These are phyloP conservation scores for Candida pseudofarinosa DNA, from an alignment of 805 yeast species.

Conservation along the genomic window DNA sequence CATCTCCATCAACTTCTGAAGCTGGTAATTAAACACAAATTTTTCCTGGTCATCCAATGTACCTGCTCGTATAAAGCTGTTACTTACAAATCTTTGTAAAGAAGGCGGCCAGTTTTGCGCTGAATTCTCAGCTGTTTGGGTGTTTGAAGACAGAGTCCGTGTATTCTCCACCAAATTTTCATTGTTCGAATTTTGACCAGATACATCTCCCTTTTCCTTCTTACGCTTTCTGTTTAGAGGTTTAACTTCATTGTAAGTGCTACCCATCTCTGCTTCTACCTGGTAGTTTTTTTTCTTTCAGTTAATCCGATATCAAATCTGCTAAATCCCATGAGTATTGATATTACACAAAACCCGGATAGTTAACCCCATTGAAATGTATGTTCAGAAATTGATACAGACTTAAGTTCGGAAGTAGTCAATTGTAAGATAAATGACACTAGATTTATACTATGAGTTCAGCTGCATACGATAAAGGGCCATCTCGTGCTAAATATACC, in stretches of 20 bases:
- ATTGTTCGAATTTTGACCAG: not conserved
- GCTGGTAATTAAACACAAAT: slow-evolving; percentile 43
- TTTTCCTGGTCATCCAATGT: slow-evolving; percentile 31
- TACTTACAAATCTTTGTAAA: slow-evolving; percentile 47
- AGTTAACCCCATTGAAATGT: no score
- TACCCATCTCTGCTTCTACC: slow-evolving; percentile 3
- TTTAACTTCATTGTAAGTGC: slow-evolving; percentile 7
- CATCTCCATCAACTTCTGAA: slow-evolving; percentile 44
- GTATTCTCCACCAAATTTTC: not conserved
- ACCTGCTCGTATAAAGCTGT: slow-evolving; percentile 40
- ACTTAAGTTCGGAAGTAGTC: no score
- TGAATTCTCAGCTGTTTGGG: not conserved
- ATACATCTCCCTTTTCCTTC: not conserved
- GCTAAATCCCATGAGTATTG: not conserved
- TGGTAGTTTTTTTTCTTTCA: not conserved
- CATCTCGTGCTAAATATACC: not conserved
- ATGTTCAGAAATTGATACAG: no score
- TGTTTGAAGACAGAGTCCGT: not conserved
- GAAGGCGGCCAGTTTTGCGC: slow-evolving; percentile 48
- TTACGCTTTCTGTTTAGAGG: not conserved
- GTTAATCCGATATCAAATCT: not conserved
- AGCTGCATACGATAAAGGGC: slow-evolving; percentile 23
- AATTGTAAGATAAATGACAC: no score
- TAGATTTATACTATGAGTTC: slow-evolving; percentile 23
- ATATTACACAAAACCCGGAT: not conserved